These are phyloP conservation scores for Spatholobus suberectus DNA, from an alignment of 306 rosid species.

Conservation along the genomic window DNA sequence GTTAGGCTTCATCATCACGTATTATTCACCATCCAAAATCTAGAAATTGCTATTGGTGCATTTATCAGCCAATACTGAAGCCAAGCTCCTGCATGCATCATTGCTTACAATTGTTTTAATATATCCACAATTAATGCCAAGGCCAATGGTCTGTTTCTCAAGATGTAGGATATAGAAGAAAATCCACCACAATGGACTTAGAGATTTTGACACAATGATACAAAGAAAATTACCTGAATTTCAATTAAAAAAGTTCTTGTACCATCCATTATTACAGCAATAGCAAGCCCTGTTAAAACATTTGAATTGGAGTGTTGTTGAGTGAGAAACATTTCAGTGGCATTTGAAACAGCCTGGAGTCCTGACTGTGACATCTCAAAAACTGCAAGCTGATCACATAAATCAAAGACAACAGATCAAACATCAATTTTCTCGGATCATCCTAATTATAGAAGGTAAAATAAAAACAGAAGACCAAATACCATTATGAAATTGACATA, in stretches of 20 bases:
- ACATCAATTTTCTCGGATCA: constrained; percentile 21
- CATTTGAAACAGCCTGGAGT: constrained; percentile 71
- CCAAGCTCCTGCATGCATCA: constrained; percentile 9
- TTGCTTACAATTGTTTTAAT: constrained; percentile 3
- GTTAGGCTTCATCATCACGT: constrained; percentile 10
- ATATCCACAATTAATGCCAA: constrained; percentile 32
- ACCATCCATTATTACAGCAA: constrained; percentile 93
- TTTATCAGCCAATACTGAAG: constrained; percentile 21
- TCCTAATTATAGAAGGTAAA: constrained; percentile 7
- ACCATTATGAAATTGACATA: constrained; percentile 16
- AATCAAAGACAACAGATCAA: constrained; percentile 34
- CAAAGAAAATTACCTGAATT: constrained; percentile 72
- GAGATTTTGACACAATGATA: neutral
- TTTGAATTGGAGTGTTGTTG: constrained; percentile 76
- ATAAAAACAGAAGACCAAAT: neutral
- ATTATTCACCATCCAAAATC: constrained; percentile 21
- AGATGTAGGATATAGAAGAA: constrained; percentile 2
- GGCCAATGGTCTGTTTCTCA: constrained; percentile 7
- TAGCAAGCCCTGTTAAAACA: constrained; percentile 76
- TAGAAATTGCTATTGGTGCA: neutral
- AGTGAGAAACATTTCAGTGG: constrained; percentile 80
- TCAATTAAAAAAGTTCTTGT: constrained; percentile 88
- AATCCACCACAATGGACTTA: neutral
- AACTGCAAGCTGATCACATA: constrained; percentile 83
- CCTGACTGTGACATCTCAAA: constrained; percentile 89